A percentile compares a stretch with the other conserved stretches of the same genome.
Conservation (phyloP, 1,284 basidiomycete species). For the Papiliotrema flavescens region DNA sequence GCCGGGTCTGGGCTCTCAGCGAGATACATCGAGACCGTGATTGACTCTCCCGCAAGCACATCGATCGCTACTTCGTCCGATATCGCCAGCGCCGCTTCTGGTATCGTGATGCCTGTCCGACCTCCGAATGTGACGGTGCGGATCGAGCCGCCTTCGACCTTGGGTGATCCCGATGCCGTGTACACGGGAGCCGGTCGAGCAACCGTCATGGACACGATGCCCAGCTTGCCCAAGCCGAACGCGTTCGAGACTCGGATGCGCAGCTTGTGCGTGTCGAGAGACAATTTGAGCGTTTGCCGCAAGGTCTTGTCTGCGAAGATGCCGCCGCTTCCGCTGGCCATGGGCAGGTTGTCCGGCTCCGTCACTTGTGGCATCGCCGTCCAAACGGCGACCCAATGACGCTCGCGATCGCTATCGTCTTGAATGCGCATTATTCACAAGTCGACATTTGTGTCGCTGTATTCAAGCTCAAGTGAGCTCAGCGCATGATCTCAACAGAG, state of each 20-base stretch:
- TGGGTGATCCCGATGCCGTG: conserved; percentile 33
- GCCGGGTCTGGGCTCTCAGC: conserved; percentile 50
- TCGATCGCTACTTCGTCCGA: conserved; percentile 47
- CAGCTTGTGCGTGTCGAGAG: conserved; percentile 49
- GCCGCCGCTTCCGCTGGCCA: background rate
- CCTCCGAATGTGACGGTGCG: conserved; percentile 37
- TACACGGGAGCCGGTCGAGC: conserved; percentile 27
- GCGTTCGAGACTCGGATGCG: conserved; percentile 55
- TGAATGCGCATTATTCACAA: too few species aligned
- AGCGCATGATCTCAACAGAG: too few species aligned
- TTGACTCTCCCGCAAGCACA: background rate
- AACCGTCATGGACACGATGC: conserved; percentile 44
- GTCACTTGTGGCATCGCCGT: background rate
- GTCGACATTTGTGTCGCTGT: too few species aligned
- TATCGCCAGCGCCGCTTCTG: conserved; percentile 53
- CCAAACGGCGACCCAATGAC: conserved; percentile 5
- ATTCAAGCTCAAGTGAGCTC: too few species aligned
- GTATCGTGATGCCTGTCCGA: conserved; percentile 48
- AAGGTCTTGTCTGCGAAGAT: conserved; percentile 54
- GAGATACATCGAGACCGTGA: conserved; percentile 41
- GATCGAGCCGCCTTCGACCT: background rate
- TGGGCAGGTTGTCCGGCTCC: background rate
- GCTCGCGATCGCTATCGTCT: too few species aligned
- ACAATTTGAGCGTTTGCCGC: conserved; percentile 54
- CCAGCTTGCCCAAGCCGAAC: conserved; percentile 52